Evolutionary conservation across 2,329 filamentous ascomycete genomes (phyloP), one percentile per base, ranked within the genome.

Genomic region (Aureobasidium sp.): DNA sequence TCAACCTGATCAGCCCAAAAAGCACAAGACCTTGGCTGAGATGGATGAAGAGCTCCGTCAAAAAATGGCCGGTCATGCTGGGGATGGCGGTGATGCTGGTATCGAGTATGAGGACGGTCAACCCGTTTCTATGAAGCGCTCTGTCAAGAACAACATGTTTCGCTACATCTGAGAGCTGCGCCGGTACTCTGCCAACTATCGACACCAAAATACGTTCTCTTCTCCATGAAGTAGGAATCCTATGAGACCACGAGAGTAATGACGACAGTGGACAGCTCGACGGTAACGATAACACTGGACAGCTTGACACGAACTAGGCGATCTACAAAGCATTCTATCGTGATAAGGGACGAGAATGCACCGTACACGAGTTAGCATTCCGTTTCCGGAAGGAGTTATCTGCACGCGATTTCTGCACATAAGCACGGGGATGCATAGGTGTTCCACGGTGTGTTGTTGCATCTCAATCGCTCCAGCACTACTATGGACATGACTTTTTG

Each of bases 91-190:
- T 9, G 82, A 81, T 29, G 79, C 87, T 3, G 89, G 88, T 0
- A 76, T 92, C 5, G 88, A 91, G 72, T 87, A 89, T 64, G 89
- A 92, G 71, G 81, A 90, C 67, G 89, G 89, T 0, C 81, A 86
- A 70, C 84, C 89, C 0, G 84, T 84, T 6, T 79, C 85, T 0
- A 86, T 92, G 81, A 91, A 90, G 74, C 78, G 88, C 54, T 81
- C 85, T 39, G 89, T 92, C 12, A 85, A 81, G 71, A 83, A 86
- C 58, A 91, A 91, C 67, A 91, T 91, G 87, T 91, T 91, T 71
- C 78, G 87, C 17, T 82, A 87, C 63, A 89, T 90, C 22, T 85
- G 68, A 74, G 50, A 31, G 31, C 31, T 31, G 8, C 35, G 1
- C 15, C 2, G 1, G 22, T n/a, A 3, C 39, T 19, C 22, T 15